Conservation (phyloP, 441 rosid genomes). For the Populus hybrid region DNA sequence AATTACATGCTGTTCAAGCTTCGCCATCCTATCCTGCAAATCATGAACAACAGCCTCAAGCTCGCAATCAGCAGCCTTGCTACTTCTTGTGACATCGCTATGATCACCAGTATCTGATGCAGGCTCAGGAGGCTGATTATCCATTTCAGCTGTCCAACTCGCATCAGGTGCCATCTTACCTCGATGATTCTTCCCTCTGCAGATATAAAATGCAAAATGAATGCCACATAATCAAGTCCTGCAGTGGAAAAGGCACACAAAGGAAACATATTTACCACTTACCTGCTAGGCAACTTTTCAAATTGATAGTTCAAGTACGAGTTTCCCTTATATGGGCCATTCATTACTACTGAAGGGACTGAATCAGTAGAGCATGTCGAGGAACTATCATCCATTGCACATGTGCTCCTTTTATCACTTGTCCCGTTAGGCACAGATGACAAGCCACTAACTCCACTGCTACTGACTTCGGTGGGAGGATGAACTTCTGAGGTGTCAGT, state of each 20-base stretch:
- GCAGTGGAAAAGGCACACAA: constrained; percentile 5
- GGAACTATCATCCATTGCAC: constrained; percentile 84
- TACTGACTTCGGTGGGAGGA: constrained; percentile 54
- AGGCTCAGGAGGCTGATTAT: constrained; percentile 43
- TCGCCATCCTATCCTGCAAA: constrained; percentile 35
- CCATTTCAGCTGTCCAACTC: constrained; percentile 49
- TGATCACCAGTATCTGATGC: constrained; percentile 42
- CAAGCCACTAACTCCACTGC: constrained; percentile 51
- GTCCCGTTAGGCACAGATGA: constrained; percentile 59
- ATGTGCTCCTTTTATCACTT: constrained; percentile 55
- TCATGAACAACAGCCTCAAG: constrained; percentile 45
- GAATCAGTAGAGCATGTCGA: constrained; percentile 98
- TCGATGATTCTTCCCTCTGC: constrained; percentile 62
- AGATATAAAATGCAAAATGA: constrained; percentile 17
- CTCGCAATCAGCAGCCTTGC: constrained; percentile 48
- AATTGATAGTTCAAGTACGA: constrained; percentile 44
- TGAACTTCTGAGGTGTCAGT: constrained; percentile 71
- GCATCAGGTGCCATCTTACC: constrained; percentile 41
- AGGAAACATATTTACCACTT: constrained; percentile 13
- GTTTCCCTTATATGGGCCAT: constrained; percentile 60
- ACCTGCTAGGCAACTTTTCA: constrained; percentile 70
- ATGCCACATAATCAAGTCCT: constrained; percentile 4
- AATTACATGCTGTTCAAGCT: constrained; percentile 40
- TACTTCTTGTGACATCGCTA: constrained; percentile 36
- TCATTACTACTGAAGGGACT: constrained; percentile 63